Evolutionary conservation across 345 rosid genomes (phyloP).

Genomic region (Linum usitatissimum): DNA sequence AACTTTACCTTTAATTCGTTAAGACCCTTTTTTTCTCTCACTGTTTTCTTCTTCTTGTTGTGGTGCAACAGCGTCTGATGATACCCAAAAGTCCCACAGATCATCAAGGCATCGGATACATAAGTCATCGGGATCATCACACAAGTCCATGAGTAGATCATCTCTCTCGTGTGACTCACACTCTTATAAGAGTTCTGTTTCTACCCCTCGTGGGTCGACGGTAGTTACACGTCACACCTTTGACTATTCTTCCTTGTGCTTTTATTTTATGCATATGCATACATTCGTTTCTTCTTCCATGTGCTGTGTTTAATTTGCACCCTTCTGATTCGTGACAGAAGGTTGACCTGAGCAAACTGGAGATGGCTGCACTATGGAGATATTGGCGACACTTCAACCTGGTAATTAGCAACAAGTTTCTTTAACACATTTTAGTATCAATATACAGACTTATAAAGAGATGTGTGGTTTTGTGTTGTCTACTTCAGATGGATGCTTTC

Average conservation of each 20-base stretch:
- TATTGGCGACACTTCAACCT: conserved; percentile 88
- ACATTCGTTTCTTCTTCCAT: neutral
- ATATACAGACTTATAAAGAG: neutral
- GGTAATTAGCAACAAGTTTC: conserved; percentile 27
- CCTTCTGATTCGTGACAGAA: conserved; percentile 31
- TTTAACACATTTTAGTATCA: neutral
- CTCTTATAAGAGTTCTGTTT: conserved; percentile 44
- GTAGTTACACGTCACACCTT: conserved; percentile 23
- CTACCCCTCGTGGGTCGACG: conserved; percentile 42
- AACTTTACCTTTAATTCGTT: neutral
- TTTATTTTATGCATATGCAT: too few relatives aligned
- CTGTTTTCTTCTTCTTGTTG: neutral
- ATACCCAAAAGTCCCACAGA: conserved; percentile 71
- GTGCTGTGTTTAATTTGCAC: neutral
- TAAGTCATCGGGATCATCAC: conserved; percentile 64
- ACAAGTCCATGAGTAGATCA: conserved; percentile 52
- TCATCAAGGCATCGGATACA: conserved; percentile 65
- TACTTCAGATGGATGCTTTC: conserved; percentile 50
- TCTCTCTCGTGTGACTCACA: conserved; percentile 75
- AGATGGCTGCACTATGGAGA: conserved; percentile 78
- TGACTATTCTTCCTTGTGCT: neutral
- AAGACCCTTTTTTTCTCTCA: neutral
- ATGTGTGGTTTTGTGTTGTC: neutral
- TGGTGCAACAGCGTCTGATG: conserved; percentile 56
- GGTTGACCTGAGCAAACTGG: conserved; percentile 85